phyloP scores from a whole-genome alignment of 225 moss, liverwort and hornwort species.

The Thuidium tamariscinum region DNA sequence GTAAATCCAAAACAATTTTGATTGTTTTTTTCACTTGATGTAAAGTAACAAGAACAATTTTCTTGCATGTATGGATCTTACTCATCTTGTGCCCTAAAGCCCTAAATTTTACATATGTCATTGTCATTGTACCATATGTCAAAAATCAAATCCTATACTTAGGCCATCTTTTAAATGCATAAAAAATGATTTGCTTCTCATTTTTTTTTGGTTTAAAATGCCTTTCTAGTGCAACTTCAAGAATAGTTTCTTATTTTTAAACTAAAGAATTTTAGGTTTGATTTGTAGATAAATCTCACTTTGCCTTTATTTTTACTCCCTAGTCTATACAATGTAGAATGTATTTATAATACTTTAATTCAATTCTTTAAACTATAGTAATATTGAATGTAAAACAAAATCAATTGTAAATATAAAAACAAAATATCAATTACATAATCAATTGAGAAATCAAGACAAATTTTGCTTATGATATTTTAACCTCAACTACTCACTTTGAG shows the following conservation, averaged over 20 bases:
- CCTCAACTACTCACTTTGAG: no score
- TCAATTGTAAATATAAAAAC: accelerated
- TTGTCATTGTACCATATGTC: neutral
- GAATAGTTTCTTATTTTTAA: no score
- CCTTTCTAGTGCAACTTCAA: neutral
- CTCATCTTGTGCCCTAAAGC: neutral
- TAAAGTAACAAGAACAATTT: no score
- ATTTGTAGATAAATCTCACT: neutral
- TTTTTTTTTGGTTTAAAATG: no score
- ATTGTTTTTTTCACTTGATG: no score
- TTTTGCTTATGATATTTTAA: neutral
- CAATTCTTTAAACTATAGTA: neutral
- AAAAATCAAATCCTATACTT: neutral
- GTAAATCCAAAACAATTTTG: no score
- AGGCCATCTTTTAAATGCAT: neutral
- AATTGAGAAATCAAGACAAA: neutral
- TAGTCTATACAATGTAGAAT: no score
- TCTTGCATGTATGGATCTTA: neutral
- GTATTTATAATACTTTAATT: neutral
- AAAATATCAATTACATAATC: neutral
- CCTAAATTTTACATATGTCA: neutral
- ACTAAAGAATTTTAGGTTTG: no score
- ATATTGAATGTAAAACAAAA: neutral
- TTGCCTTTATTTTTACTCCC: accelerated
- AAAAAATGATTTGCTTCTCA: neutral